Percentiles rank a stretch among this genome's conserved stretches.
Conservation (phyloP, 495 filamentous ascomycete genomes). For the Aspergillus avenaceus region DNA sequence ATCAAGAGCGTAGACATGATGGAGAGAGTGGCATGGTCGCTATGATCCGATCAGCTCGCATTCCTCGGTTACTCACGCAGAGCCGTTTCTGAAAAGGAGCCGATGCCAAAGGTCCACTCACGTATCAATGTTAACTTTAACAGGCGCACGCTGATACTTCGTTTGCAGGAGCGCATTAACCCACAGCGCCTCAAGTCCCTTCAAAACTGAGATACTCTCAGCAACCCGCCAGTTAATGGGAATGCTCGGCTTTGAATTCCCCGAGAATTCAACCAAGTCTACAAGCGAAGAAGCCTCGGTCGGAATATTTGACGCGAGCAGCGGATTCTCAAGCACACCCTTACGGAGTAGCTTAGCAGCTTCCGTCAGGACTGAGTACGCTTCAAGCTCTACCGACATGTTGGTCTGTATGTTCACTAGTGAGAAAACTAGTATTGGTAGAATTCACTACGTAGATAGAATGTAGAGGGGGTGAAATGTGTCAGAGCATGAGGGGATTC, state of each 20-base stretch:
- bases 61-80: no score
- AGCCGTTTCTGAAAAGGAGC: not conserved
- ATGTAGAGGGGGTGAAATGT: no score
- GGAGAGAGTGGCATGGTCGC: conserved; percentile 32
- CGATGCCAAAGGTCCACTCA: conserved; percentile 36
- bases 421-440: no score
- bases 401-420: no score
- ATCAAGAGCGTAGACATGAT: conserved; percentile 27
- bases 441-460: no score
- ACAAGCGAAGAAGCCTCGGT: not conserved
- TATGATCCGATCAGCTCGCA: not conserved
- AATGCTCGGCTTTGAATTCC: conserved; percentile 2
- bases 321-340: conserved; percentile 11
- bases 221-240: conserved; percentile 48
- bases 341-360: conserved; percentile 1
- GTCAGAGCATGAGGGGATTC: no score
- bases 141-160: conserved; percentile 21
- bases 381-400: no score
- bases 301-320: not conserved
- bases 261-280: conserved; percentile 2
- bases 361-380: not conserved
- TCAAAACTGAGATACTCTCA: conserved; percentile 54
- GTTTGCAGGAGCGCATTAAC: conserved; percentile 50
- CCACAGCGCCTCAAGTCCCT: conserved; percentile 55
- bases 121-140: conserved; percentile 48